Evolutionary conservation across 257 asterid genomes (phyloP).

Genomic region (Echites panduratus): DNA sequence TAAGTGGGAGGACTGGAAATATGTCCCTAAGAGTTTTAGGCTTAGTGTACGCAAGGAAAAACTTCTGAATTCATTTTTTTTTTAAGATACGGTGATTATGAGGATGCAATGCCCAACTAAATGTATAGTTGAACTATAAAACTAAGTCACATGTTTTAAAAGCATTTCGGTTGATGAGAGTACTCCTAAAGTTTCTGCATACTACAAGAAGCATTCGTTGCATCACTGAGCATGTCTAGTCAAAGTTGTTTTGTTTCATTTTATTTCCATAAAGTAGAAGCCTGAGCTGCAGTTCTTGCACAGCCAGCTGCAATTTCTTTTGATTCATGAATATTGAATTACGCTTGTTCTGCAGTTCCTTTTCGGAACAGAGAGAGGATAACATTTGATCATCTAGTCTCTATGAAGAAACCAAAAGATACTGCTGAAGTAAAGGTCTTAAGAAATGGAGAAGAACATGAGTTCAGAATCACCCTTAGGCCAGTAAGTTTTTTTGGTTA

Average conservation of each 20-base stretch:
- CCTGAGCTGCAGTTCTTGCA: background rate
- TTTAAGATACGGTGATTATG: background rate
- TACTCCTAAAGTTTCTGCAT: background rate
- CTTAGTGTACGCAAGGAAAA: no score
- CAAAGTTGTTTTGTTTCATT: conserved; percentile 6
- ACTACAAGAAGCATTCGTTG: background rate
- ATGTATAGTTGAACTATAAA: background rate
- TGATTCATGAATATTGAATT: background rate
- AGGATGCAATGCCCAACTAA: background rate
- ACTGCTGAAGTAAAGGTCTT: conserved; percentile 66
- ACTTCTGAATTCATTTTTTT: background rate
- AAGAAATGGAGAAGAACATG: conserved; percentile 73
- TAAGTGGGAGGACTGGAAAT: background rate
- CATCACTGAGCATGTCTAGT: background rate
- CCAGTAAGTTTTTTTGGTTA: conserved; percentile 59
- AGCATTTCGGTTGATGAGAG: conserved; percentile 1
- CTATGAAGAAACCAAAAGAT: conserved; percentile 97
- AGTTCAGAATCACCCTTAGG: conserved; percentile 54
- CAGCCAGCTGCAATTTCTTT: background rate
- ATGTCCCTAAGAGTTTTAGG: background rate
- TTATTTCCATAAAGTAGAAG: background rate
- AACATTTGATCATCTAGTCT: conserved; percentile 88
- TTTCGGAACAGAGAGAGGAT: conserved; percentile 94
- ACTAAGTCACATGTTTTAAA: background rate
- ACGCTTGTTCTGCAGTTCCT: conserved; percentile 52